phyloP scores from a whole-genome alignment of 257 asterid genomes.

The Solanum sejunctum region DNA sequence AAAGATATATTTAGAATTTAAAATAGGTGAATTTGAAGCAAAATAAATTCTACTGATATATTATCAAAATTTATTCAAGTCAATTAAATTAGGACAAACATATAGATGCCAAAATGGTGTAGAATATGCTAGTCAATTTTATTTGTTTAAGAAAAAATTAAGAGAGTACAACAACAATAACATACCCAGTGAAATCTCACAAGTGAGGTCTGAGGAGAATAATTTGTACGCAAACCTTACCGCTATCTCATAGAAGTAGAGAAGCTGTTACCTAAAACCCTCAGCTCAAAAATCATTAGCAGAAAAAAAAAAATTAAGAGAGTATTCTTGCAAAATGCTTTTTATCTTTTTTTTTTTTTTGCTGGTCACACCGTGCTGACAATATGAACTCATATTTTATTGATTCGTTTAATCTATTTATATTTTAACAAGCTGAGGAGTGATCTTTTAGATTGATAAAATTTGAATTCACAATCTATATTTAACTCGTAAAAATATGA shows the following conservation, averaged over 20 bases:
- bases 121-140: neutral
- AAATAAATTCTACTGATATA: too few species aligned
- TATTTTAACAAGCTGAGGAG: neutral
- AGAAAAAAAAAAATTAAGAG: neutral
- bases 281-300: too few species aligned
- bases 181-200: too few species aligned
- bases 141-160: neutral
- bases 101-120: neutral
- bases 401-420: neutral
- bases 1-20: too few species aligned
- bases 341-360: neutral
- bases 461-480: neutral
- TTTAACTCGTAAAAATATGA: neutral
- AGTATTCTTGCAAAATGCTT: neutral
- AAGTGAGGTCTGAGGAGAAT: too few species aligned
- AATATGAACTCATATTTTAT: neutral
- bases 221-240: too few species aligned
- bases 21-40: too few species aligned
- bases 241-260: too few species aligned
- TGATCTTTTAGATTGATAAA: neutral
- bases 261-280: too few species aligned
- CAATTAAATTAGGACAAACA: neutral
- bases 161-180: too few species aligned
- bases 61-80: neutral
- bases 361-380: accelerated